Evolutionary conservation across 441 rosid genomes (phyloP), one percentile per base, ranked within the genome.

Genomic region (Croton setiger): DNA sequence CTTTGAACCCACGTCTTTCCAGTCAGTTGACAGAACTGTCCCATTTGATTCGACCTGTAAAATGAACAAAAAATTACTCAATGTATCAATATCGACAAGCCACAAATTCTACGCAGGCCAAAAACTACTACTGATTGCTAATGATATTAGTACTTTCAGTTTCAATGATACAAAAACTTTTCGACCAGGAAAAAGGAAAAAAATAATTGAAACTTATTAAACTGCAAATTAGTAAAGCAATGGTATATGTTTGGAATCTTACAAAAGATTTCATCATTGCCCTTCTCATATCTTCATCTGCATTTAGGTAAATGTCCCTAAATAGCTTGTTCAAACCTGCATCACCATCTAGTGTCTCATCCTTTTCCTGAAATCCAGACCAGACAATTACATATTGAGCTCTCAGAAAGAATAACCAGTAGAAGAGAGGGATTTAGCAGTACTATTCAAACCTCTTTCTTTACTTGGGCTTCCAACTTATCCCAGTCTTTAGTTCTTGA

Each of bases 211-310:
- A n/a, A n/a, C 39, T 36, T 36, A 36, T 36, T 36, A 36, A 36
- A 37, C n/a, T n/a, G n/a, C n/a, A n/a, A n/a, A n/a, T n/a, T n/a
- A n/a, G 41, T 8, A 4, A 61, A 18, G 3, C 7, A 33, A 41
- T 35, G 1, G 7, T 0, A 45, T 35, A 6, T 27, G 13, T 23
- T 23, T 6, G 7, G 45, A 4, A 33, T 33, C 68, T 85, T 83
- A 93, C 96, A 72, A 93, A 93, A 51, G 97, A 93, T 80, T 90
- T 93, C 56, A 80, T 83, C 98, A 93, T 93, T 0, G 98, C 98
- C 72, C 93, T 86, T 68, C 88, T 86, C 58, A 78, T 87, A 73
- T 93, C 98, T 54, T 93, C 98, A 56, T 90, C 91, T 0, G 94
- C 91, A 72, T 69, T 78, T 23, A 78, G 72, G 68, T 90, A 93